A percentile compares a stretch with the other conserved stretches of the same genome.
Evolutionary conservation across 2,329 filamentous ascomycete genomes (phyloP).

Genomic region (Pseudocercospora fuligena): DNA sequence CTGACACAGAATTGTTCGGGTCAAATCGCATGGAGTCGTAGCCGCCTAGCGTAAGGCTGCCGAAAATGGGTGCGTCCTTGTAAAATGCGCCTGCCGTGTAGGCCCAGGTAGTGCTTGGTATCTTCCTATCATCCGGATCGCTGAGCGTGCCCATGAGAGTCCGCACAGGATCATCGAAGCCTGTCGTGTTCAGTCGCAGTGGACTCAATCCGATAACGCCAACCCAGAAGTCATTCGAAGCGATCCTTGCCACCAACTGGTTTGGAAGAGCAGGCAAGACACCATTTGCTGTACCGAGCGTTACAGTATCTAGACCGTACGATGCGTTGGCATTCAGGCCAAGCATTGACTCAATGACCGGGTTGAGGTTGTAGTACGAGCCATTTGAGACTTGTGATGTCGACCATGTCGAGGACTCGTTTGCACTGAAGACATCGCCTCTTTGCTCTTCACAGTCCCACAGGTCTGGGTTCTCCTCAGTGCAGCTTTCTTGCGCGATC

Average conservation of each 20-base stretch:
- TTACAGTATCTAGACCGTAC: conserved; percentile 46
- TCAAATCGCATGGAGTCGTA: conserved; percentile 48
- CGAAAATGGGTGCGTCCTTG: conserved; percentile 31
- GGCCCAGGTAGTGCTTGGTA: conserved; percentile 25
- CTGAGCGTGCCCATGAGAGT: conserved; percentile 31
- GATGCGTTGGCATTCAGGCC: conserved; percentile 38
- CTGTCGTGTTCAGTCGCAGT: conserved; percentile 29
- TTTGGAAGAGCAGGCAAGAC: conserved; percentile 35
- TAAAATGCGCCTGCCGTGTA: conserved; percentile 40
- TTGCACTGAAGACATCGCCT: conserved; percentile 41
- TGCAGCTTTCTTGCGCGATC: conserved; percentile 34
- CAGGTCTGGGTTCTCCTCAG: conserved; percentile 27
- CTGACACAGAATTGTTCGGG: conserved; percentile 33
- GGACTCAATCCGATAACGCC: conserved; percentile 41
- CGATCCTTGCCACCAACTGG: conserved; percentile 38
- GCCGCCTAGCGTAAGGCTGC: conserved; percentile 46
- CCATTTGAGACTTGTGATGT: conserved; percentile 35
- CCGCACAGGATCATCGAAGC: conserved; percentile 20
- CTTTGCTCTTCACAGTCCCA: conserved; percentile 30
- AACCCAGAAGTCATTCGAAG: conserved; percentile 40
- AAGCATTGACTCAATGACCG: conserved; percentile 30
- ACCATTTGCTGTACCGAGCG: conserved; percentile 28
- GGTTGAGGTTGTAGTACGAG: conserved; percentile 36
- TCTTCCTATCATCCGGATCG: conserved; percentile 5
- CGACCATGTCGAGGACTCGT: conserved; percentile 44